These are phyloP conservation scores for Cordyceps pruinosa DNA, from an alignment of 2,329 filamentous ascomycete species.

Conservation along the genomic window DNA sequence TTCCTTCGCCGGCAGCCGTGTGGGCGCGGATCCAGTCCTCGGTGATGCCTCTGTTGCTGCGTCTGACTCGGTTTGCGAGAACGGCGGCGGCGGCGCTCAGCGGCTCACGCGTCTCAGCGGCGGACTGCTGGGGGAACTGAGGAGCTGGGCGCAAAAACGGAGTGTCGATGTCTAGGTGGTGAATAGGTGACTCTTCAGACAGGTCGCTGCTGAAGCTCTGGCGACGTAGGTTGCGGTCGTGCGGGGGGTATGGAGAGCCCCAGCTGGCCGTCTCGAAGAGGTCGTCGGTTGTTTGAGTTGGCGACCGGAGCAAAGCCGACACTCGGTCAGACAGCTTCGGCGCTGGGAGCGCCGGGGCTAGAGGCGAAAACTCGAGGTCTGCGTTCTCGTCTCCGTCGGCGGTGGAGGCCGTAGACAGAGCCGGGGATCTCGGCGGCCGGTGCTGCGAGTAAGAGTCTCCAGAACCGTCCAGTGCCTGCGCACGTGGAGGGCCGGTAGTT, in stretches of 20 bases:
- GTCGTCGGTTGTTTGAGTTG: slow-evolving; percentile 32
- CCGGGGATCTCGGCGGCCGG: slow-evolving; percentile 45
- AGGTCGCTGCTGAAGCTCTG: slow-evolving; percentile 51
- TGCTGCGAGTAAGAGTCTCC: slow-evolving; percentile 30
- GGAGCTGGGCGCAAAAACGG: slow-evolving; percentile 55
- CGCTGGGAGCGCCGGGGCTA: slow-evolving; percentile 51
- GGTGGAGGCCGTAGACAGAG: slow-evolving; percentile 56
- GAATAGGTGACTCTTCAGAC: slow-evolving; percentile 54
- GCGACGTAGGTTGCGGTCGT: slow-evolving; percentile 46
- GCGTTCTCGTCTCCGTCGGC: slow-evolving; percentile 44
- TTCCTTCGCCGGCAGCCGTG: slow-evolving; percentile 61
- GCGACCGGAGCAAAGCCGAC: slow-evolving; percentile 48
- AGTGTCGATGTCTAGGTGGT: slow-evolving; percentile 55
- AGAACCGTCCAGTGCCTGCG: slow-evolving; percentile 52
- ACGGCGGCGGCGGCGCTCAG: slow-evolving; percentile 54
- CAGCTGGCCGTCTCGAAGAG: slow-evolving; percentile 69
- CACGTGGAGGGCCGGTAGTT: slow-evolving; percentile 50
- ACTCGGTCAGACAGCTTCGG: slow-evolving; percentile 52
- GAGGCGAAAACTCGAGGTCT: slow-evolving; percentile 49
- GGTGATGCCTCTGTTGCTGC: slow-evolving; percentile 57
- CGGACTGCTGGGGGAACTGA: slow-evolving; percentile 30
- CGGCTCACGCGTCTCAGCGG: slow-evolving; percentile 29
- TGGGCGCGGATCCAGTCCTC: slow-evolving; percentile 85
- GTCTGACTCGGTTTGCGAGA: slow-evolving; percentile 55
- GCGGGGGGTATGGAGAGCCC: slow-evolving; percentile 80